Conservation (phyloP, 192 early-diverging fungal genomes). For the Pilobolus umbonatus region DNA sequence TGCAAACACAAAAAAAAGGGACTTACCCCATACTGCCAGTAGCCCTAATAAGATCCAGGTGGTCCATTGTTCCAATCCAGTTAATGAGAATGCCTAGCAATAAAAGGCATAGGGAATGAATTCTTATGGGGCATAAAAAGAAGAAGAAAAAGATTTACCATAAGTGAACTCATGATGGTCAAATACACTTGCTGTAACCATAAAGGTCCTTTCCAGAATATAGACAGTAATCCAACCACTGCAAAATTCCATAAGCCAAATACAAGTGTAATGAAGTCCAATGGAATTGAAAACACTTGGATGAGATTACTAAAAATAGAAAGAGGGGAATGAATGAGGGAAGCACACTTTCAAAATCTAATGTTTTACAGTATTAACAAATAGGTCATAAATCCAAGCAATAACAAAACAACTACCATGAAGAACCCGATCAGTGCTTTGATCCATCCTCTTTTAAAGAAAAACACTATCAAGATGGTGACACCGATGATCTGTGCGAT, state of each 20-base stretch:
- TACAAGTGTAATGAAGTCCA: slow-evolving; percentile 70
- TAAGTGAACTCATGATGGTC: slow-evolving; percentile 73
- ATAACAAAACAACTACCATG: slow-evolving; percentile 59
- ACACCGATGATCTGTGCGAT: slow-evolving; percentile 75
- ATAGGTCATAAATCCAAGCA: slow-evolving; percentile 79
- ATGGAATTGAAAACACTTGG: slow-evolving; percentile 49
- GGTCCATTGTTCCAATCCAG: slow-evolving; percentile 64
- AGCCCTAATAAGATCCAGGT: slow-evolving; percentile 80
- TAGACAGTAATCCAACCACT: slow-evolving; percentile 60
- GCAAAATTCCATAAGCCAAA: slow-evolving; percentile 82
- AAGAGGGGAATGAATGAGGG: not conserved
- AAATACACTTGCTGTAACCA: slow-evolving; percentile 74
- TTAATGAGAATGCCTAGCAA: slow-evolving; percentile 73
- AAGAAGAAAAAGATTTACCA: slow-evolving; percentile 50
- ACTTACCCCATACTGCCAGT: slow-evolving; percentile 75
- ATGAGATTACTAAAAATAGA: slow-evolving; percentile 32
- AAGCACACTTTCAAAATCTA: not conserved
- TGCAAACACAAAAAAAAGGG: not conserved
- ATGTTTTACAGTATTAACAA: slow-evolving; percentile 39
- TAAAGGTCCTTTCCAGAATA: slow-evolving; percentile 83
- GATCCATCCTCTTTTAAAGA: slow-evolving; percentile 74
- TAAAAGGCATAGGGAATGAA: slow-evolving; percentile 34
- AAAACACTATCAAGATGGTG: slow-evolving; percentile 67
- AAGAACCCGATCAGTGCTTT: slow-evolving; percentile 78
- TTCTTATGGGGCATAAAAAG: not conserved